Evolutionary conservation across 345 rosid genomes (phyloP), one percentile per base, ranked within the genome.

Genomic region (Eucalyptus albens): DNA sequence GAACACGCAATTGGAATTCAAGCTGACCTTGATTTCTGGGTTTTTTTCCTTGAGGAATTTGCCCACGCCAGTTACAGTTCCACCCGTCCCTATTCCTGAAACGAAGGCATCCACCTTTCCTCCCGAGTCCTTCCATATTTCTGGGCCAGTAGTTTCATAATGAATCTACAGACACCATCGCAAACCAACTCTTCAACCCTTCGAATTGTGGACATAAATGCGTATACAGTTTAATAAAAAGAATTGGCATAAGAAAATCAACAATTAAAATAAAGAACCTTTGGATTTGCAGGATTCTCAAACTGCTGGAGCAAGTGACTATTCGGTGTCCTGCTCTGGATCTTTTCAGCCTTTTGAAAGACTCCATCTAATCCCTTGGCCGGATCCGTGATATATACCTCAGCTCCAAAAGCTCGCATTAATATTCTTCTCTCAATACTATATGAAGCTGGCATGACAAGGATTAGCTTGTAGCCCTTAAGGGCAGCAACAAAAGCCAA

Each of bases 401-500:
- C 95, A 83, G 99, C 97, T 89, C 98, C 98, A 55, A 97, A 88
- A 89, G 99, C 98, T 88, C 89, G 91, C 6, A 96, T 92, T 87
- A 96, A 62, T 51, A 94, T 90, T 91, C 93, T 95, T 93, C 98
- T 93, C 91, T 97, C 99, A 6, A 94, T 31, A 90, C 96, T 96
- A 90, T 67, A 44, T 11, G 92, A 77, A 40, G 94, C 91, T 29
- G 99, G 97, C 99, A 96, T 94, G 24, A 90, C 55, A 8, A 96
- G 88, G 42, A 95, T 92, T 82, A 95, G 92, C 91, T 90, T 96
- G 93, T 95, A 96, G 59, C 97, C 97, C 90, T 90, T 95, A 33
- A 92, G 91, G 62, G 98, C 97, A 16, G 96, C 97, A 45, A 96
- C 87, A 67, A 90, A 93, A 6, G 97, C 98, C 90, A 97, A 59